Percentiles rank a stretch among this genome's conserved stretches.
These are phyloP conservation scores for Lodderomyces parapsilosis DNA, from an alignment of 1,139 yeast species.

Conservation along the genomic window DNA sequence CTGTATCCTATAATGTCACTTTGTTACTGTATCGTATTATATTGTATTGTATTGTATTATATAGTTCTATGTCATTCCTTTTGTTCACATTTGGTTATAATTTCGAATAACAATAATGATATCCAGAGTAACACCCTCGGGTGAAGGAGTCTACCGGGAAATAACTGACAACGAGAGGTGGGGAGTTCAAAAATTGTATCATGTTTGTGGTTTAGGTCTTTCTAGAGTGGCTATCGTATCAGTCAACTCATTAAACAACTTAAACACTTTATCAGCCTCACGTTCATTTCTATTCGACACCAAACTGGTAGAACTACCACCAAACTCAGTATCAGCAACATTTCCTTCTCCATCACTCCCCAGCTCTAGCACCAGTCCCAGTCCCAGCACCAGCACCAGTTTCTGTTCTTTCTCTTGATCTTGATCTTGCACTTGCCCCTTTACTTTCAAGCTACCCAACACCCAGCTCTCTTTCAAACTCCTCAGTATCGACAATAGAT, in stretches of 20 bases:
- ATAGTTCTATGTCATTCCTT: no score
- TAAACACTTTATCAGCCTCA: constrained; percentile 28
- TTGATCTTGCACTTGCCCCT: not conserved
- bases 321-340: not conserved
- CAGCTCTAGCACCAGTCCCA: not conserved
- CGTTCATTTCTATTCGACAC: constrained; percentile 16
- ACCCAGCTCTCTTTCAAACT: constrained; percentile 58
- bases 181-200: no score
- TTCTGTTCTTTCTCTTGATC: no score
- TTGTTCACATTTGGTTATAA: no score
- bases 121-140: no score
- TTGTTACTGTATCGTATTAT: no score
- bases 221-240: constrained; percentile 34
- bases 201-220: not conserved
- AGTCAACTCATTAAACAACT: constrained; percentile 42
- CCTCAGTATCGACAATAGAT: constrained; percentile 48
- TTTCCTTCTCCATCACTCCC: not conserved
- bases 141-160: no score
- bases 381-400: no score
- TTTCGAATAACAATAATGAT: no score
- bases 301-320: not conserved
- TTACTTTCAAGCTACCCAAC: constrained; percentile 48
- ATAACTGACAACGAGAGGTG: no score
- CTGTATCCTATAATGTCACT: no score
- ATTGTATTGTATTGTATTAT: no score